Percentiles rank a stretch among this genome's conserved stretches.
phyloP scores from a whole-genome alignment of 2,329 filamentous ascomycete species.

The Pochonia chlamydosporia region DNA sequence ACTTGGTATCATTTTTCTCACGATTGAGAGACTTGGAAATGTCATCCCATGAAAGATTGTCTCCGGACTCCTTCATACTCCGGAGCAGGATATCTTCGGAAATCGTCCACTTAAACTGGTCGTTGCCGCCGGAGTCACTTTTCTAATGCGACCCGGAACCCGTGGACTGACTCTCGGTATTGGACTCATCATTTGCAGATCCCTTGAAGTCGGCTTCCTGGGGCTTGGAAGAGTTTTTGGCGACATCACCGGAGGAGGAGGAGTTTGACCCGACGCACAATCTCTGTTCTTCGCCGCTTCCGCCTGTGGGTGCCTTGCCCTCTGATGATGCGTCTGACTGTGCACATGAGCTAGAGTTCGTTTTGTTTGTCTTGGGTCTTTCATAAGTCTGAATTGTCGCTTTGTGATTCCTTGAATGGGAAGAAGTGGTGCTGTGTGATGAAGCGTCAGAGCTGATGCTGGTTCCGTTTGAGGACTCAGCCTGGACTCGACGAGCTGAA shows the following conservation, averaged over 20 bases:
- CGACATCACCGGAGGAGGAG: neutral
- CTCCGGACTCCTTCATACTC: constrained; percentile 25
- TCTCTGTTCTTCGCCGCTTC: constrained; percentile 4
- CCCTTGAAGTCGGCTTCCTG: neutral
- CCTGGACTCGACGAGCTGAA: neutral
- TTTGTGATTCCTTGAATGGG: neutral
- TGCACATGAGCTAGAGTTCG: neutral
- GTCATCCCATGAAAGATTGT: constrained; percentile 21
- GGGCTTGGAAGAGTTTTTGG: neutral
- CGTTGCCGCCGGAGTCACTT: too few species aligned
- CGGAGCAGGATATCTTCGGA: constrained; percentile 29
- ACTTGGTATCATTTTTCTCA: constrained; percentile 21
- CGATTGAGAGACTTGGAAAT: constrained; percentile 22
- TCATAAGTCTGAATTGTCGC: neutral
- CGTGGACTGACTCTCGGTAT: too few species aligned
- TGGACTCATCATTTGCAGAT: neutral
- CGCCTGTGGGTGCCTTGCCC: constrained; percentile 3
- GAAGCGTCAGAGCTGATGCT: neutral
- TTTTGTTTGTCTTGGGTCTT: neutral
- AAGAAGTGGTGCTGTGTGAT: neutral
- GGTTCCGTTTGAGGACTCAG: neutral
- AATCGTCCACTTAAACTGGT: constrained; percentile 20
- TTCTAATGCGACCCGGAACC: too few species aligned
- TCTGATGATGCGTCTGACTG: constrained; percentile 4
- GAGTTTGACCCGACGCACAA: too few species aligned